Evolutionary conservation across 108 stramenopile genomes (phyloP).

Genomic region (Nitzschia putrida): DNA sequence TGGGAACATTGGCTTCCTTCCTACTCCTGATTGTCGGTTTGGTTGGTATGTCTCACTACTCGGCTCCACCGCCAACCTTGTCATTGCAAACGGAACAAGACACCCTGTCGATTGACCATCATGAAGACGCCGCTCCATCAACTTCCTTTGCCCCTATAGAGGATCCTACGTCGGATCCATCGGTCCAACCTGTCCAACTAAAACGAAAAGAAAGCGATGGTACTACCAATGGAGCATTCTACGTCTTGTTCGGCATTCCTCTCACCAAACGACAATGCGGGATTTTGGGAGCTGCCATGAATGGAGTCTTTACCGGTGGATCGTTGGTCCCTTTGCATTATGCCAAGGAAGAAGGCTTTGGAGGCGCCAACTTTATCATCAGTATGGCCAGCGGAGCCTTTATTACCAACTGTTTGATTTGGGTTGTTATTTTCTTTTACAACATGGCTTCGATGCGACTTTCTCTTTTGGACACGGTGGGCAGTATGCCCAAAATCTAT

Average conservation of each 20-base stretch:
- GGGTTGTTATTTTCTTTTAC: constrained; percentile 27
- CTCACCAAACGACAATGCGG: constrained; percentile 49
- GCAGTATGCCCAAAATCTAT: constrained; percentile 54
- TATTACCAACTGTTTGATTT: constrained; percentile 45
- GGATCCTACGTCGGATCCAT: constrained; percentile 1
- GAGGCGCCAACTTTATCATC: constrained; percentile 50
- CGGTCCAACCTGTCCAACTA: not conserved
- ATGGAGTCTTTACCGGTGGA: constrained; percentile 63
- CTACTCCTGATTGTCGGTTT: constrained; percentile 42
- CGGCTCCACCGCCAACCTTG: constrained; percentile 4
- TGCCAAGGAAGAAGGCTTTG: constrained; percentile 47
- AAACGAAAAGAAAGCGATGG: not conserved
- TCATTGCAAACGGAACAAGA: not conserved
- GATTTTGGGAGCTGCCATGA: constrained; percentile 62
- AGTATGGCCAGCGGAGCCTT: constrained; percentile 55
- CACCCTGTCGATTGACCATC: not conserved
- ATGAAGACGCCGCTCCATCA: not conserved
- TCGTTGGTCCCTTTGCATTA: constrained; percentile 71
- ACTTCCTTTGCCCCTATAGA: constrained; percentile 8
- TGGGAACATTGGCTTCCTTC: constrained; percentile 33
- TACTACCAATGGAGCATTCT: not conserved
- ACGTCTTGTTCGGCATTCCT: constrained; percentile 16
- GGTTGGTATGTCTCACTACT: constrained; percentile 51
- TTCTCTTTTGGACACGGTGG: not conserved
- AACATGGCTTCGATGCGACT: not conserved